Conservation (phyloP, 2,329 filamentous ascomycete genomes). For the Fusarium sp. region DNA sequence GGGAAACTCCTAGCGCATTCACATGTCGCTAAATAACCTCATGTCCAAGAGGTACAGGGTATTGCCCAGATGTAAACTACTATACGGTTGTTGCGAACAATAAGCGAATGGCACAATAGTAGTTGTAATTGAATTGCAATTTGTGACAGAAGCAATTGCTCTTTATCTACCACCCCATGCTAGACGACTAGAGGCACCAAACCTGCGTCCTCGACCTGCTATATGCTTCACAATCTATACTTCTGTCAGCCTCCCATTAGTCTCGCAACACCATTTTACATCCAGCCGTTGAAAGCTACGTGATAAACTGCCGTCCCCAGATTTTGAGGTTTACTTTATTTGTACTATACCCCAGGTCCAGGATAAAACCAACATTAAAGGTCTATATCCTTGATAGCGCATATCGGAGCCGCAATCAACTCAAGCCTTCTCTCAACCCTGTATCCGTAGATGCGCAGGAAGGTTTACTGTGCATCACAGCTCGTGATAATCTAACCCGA, state of each 20-base stretch:
- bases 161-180: slow-evolving; percentile 34
- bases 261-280: background rate
- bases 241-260: background rate
- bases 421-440: slow-evolving; percentile 14
- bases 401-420: slow-evolving; percentile 42
- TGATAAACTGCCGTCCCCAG: slow-evolving; percentile 10
- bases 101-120: slow-evolving; percentile 26
- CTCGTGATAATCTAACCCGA: slow-evolving; percentile 11
- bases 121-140: slow-evolving; percentile 42
- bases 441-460: slow-evolving; percentile 13
- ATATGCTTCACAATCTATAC: background rate
- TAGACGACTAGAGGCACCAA: background rate
- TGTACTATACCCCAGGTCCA: slow-evolving; percentile 26
- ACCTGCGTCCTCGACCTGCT: no score
- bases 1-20: slow-evolving; percentile 40
- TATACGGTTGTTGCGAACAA: background rate
- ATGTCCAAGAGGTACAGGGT: slow-evolving; percentile 21
- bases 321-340: slow-evolving; percentile 30
- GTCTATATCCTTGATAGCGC: slow-evolving; percentile 20
- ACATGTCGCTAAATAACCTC: slow-evolving; percentile 11
- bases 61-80: slow-evolving; percentile 23
- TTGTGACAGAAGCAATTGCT: slow-evolving; percentile 20
- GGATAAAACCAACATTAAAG: slow-evolving; percentile 18
- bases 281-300: slow-evolving; percentile 12
- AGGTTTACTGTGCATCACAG: background rate